Conservation (phyloP, 225 moss, liverwort and hornwort species). For the Antitrichia curtipendula region DNA sequence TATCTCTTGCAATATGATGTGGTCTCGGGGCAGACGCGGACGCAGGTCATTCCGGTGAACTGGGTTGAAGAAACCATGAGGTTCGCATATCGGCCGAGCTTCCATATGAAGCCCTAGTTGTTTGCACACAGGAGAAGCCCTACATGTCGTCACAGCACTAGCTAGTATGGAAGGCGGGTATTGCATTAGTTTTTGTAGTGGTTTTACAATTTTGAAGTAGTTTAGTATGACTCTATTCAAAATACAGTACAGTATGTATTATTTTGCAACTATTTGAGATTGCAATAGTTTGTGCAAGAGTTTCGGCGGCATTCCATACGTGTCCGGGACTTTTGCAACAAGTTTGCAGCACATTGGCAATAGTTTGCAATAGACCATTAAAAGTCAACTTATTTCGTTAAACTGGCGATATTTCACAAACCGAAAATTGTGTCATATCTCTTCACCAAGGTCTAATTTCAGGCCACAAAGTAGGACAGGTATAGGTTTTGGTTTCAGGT, state of each 20-base stretch:
- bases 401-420: background rate
- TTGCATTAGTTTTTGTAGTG: background rate
- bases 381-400: background rate
- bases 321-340: background rate
- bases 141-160: background rate
- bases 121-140: background rate
- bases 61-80: background rate
- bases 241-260: background rate
- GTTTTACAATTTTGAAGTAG: background rate
- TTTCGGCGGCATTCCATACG: background rate
- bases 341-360: background rate
- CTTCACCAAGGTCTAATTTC: background rate
- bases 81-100: background rate
- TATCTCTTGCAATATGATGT: background rate
- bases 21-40: background rate
- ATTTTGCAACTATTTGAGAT: background rate
- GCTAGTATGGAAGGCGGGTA: background rate
- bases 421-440: background rate
- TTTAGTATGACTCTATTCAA: background rate
- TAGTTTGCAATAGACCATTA: background rate
- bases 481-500: background rate
- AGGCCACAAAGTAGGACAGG: background rate
- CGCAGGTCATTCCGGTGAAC: background rate
- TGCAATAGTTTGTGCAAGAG: background rate
- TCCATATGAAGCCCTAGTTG: background rate